phyloP scores from a whole-genome alignment of 2,329 filamentous ascomycete species.

The Sporothrix schenckii region DNA sequence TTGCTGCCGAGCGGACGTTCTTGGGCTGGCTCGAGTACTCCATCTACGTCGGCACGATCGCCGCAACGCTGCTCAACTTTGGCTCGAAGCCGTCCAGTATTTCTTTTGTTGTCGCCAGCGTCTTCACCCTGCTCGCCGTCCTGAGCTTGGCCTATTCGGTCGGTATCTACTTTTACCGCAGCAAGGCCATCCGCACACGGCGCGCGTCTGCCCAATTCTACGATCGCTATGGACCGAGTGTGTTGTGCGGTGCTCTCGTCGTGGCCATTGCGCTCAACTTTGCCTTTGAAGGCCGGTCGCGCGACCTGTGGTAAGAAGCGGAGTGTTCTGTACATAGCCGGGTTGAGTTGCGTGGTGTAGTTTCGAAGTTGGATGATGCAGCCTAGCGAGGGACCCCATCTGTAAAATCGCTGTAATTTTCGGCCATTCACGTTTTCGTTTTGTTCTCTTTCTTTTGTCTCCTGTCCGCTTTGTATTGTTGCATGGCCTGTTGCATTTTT shows the following conservation, averaged over 20 bases:
- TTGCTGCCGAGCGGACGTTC: constrained; percentile 94
- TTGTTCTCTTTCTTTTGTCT: too few species aligned
- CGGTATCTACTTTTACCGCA: constrained; percentile 83
- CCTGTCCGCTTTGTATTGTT: too few species aligned
- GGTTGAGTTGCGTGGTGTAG: background rate
- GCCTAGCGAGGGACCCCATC: background rate
- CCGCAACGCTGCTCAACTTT: constrained; percentile 82
- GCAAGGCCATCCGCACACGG: constrained; percentile 78
- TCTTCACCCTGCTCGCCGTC: constrained; percentile 81
- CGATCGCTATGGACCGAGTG: constrained; percentile 81
- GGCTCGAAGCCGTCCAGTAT: constrained; percentile 59
- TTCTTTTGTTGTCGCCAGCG: constrained; percentile 70
- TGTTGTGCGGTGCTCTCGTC: constrained; percentile 74
- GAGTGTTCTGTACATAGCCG: too few species aligned
- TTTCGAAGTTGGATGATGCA: background rate
- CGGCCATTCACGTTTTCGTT: background rate
- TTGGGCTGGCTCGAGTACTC: constrained; percentile 96
- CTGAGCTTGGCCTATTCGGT: constrained; percentile 80
- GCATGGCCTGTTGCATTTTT: background rate
- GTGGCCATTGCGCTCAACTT: constrained; percentile 78
- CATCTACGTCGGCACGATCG: constrained; percentile 88
- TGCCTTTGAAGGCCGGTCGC: constrained; percentile 70
- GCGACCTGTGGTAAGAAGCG: constrained; percentile 53
- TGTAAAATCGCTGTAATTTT: constrained; percentile 13
- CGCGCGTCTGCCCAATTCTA: constrained; percentile 82